Conservation (phyloP, 371 early-diverging fungal genomes). For the Gilbertella persicaria region DNA sequence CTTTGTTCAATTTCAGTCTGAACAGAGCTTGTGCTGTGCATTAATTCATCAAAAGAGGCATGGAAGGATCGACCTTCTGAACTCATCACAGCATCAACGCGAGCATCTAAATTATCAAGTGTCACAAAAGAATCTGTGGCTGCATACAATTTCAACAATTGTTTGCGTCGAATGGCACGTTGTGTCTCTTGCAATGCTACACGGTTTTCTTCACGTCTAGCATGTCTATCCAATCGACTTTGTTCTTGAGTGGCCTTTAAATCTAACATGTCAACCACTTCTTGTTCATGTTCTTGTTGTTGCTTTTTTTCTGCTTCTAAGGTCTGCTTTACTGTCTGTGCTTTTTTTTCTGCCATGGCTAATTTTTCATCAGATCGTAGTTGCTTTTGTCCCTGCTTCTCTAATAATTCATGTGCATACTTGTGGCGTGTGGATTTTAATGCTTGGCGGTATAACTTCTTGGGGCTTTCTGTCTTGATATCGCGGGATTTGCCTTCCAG, state of each 20-base stretch:
- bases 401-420: constrained; percentile 48
- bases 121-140: constrained; percentile 42
- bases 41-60: constrained; percentile 32
- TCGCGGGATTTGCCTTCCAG: constrained; percentile 13
- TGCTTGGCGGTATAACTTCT: constrained; percentile 38
- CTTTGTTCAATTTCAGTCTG: constrained; percentile 40
- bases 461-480: constrained; percentile 20
- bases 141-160: constrained; percentile 36
- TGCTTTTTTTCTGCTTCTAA: constrained; percentile 1
- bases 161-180: constrained; percentile 29
- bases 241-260: constrained; percentile 13
- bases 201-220: constrained; percentile 30
- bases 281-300: constrained; percentile 32
- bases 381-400: constrained; percentile 37
- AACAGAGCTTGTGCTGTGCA: constrained; percentile 24
- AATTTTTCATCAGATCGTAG: constrained; percentile 29
- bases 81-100: constrained; percentile 32
- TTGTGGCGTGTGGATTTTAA: constrained; percentile 36
- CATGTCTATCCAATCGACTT: constrained; percentile 11
- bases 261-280: constrained; percentile 29
- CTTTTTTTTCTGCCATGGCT: constrained; percentile 3
- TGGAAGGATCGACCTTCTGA: constrained; percentile 25
- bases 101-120: constrained; percentile 47
- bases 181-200: constrained; percentile 21
- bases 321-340: background rate